Evolutionary conservation across 805 yeast genomes (phyloP).

Genomic region (Ogataea salicorniae): DNA sequence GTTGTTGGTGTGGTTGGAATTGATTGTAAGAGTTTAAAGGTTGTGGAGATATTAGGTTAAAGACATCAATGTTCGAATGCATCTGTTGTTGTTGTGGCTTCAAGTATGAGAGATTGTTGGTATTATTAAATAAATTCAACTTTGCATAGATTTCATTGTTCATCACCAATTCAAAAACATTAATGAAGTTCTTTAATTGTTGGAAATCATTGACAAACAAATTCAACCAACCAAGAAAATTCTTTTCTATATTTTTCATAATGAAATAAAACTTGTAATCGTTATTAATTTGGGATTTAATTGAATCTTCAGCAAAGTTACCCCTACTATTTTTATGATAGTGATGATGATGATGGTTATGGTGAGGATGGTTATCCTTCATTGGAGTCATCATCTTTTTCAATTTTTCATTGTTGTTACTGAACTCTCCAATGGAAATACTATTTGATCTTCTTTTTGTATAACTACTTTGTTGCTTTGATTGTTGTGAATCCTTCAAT

Average conservation of each 20-base stretch:
- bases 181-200: conserved; percentile 9
- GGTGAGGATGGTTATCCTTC: conserved; percentile 3
- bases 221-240: conserved; percentile 23
- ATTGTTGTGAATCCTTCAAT: conserved; percentile 3
- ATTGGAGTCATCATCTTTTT: conserved; percentile 8
- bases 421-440: conserved; percentile 25
- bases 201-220: conserved; percentile 15
- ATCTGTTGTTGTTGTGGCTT: background rate
- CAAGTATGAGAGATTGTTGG: background rate
- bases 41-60: conserved; percentile 16
- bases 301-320: conserved; percentile 9
- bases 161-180: conserved; percentile 11
- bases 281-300: conserved; percentile 18
- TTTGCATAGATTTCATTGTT: conserved; percentile 17
- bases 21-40: background rate
- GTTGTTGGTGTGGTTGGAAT: conserved; percentile 2
- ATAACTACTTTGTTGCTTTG: background rate
- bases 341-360: background rate
- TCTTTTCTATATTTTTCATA: conserved; percentile 24
- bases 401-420: conserved; percentile 25
- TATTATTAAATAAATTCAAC: conserved; percentile 6
- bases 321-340: conserved; percentile 6
- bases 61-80: conserved; percentile 13
- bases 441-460: conserved; percentile 17
- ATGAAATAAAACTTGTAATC: conserved; percentile 22